phyloP scores from a whole-genome alignment of 257 asterid species.

The Hygrophila difformis region DNA sequence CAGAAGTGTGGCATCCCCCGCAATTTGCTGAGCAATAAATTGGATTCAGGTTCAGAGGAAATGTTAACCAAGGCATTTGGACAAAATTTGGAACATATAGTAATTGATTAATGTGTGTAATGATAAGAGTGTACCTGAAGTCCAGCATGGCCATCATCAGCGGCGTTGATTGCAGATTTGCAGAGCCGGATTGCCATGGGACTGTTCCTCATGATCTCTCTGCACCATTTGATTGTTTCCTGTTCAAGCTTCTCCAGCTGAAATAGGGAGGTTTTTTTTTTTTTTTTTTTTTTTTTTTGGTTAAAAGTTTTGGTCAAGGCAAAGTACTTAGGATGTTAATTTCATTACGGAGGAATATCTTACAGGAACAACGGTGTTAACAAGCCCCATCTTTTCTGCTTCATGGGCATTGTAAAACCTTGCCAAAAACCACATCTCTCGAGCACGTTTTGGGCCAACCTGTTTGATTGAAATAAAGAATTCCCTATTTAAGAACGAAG shows the following conservation, averaged over 20 bases:
- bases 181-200: constrained; percentile 81
- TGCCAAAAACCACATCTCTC: constrained; percentile 88
- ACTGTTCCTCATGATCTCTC: constrained; percentile 87
- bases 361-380: constrained; percentile 84
- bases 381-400: constrained; percentile 96
- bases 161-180: constrained; percentile 88
- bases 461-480: constrained; percentile 7
- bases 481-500: background rate
- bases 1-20: constrained; percentile 82
- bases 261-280: background rate
- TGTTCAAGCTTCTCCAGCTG: constrained; percentile 42
- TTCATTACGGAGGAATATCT: constrained; percentile 18
- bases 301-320: background rate
- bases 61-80: background rate
- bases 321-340: background rate
- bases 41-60: too few species aligned
- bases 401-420: constrained; percentile 76
- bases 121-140: constrained; percentile 77
- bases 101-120: too few species aligned
- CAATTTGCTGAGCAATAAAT: constrained; percentile 46
- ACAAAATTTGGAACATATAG: too few species aligned
- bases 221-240: constrained; percentile 86
- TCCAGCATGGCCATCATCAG: constrained; percentile 92
- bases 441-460: constrained; percentile 90
- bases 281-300: too few species aligned